Base-by-base conservation (phyloP, 2,329 filamentous ascomycete species). In the Plenodomus tracheiphilus region DNA sequence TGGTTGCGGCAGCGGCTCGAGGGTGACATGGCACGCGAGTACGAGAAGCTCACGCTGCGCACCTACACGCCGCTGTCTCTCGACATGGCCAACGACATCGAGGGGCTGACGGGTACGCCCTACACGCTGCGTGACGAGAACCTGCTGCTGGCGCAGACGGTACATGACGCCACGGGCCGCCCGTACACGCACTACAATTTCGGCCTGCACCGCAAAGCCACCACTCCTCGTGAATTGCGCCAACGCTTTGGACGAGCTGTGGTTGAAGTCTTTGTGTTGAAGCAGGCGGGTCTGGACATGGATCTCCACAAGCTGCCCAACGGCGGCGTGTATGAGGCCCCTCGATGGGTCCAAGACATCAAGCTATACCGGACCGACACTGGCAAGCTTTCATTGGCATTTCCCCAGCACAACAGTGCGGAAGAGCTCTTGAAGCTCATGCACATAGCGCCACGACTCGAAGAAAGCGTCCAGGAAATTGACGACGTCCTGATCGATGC, bases 261-360 rank as follows among this genome's bases (percentile, higher is more conserved):
- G 10, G 77, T 85, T 4, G 83, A 87, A 61, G 68, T 83, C 4
- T 77, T 79, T 51, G 69, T 80, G 2, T 66, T 83, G 20, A 62
- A 63, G 43, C 53, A 70, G 34, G 59, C 65, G 4, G 61, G 60
- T 16, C 41, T 64, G 22, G 50, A 62, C 20, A 43, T 70, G 42
- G 62, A 68, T 39, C 39, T 70, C 2, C 56, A 64, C 16, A 59
- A 58, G 22, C 54, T 58, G 34, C 51, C 63, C 36, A 64, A 68
- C 38, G 60, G 59, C 21, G 67, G 65, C n/a, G 51, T 65, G 17
- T 66, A 68, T 42, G 53, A 59, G 10, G 45, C 51, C 9, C 67
- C 66, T 3, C 42, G 43, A 8, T 70, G 68, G 68, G 56, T 65
- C 28, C 51, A 60, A 28, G 56, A 69, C 28, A 61, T 68, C 43